Base-by-base conservation (phyloP, 371 early-diverging fungal genomes). In the Saksenaea oblongispora region DNA sequence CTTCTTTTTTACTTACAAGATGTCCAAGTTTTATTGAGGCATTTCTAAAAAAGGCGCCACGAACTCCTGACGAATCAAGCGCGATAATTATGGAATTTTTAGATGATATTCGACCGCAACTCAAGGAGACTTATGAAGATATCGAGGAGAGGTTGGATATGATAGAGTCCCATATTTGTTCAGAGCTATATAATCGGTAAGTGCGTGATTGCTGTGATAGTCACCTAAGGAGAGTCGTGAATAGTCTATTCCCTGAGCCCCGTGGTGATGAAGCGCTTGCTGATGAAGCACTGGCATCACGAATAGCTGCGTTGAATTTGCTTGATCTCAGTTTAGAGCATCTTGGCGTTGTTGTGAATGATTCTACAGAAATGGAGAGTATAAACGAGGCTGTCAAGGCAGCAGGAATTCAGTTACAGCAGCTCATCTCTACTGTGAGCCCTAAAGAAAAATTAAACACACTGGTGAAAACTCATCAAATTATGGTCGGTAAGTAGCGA, bases 241-340 rank as follows among this genome's bases (percentile, higher is more conserved):
- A 0, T 39, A 42, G 44, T 36, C 22, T 37, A n/a, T 54, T 55
- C 31, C 51, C 70, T 0, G 28, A 62, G 13, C 64, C 78, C 3
- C 63, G 62, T 34, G 72, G 75, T 4, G 85, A 86, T 63, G 91
- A 88, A 55, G 72, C 78, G 1, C 66, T 78, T 66, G 84, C 79
- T 34, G 91, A 89, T 47, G 88, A 88, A 62, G 85, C 83, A 42
- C 64, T 89, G 13, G 87, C 84, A 44, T 87, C 89, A 59, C 84
- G 87, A 36, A 87, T 89, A 36, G 89, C 88, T 2, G 91, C 91
- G n/a, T 67, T 90, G 13, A 88, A 87, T 54, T 62, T 88, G 37
- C 69, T 89, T 13, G 89, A 86, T 17, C 61, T 90, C 28, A 68
- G 76, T 8, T 65, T 88, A 28, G 75, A 72, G 0, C 87, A 90